Evolutionary conservation across 2,329 filamentous ascomycete genomes (phyloP).

Genomic region (Tolypocladium sp.): DNA sequence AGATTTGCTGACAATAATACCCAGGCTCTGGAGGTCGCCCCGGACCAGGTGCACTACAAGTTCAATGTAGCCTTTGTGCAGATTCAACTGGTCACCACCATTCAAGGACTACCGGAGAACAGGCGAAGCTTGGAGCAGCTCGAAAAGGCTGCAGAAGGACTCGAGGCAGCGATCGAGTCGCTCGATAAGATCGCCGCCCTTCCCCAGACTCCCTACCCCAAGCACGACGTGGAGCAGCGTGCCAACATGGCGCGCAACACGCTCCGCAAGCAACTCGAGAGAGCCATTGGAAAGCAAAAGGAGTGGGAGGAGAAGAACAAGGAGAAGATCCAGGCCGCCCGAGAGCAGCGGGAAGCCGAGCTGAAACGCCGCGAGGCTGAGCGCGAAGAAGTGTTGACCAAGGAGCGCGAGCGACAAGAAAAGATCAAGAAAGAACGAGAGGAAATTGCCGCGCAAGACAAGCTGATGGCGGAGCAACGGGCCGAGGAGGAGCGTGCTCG

Average conservation of each 20-base stretch:
- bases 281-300: constrained; percentile 72
- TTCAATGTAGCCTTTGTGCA: constrained; percentile 99
- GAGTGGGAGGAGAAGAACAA: constrained; percentile 93
- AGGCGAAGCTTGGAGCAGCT: constrained; percentile 74
- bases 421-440: constrained; percentile 82
- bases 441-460: constrained; percentile 67
- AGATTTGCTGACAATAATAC: background rate
- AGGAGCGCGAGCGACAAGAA: constrained; percentile 63
- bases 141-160: constrained; percentile 66
- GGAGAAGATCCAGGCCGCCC: constrained; percentile 73
- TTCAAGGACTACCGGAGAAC: constrained; percentile 65
- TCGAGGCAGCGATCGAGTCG: constrained; percentile 76
- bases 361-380: constrained; percentile 69
- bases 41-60: constrained; percentile 81
- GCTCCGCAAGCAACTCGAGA: constrained; percentile 82
- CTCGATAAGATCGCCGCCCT: constrained; percentile 55
- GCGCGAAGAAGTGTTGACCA: constrained; percentile 56
- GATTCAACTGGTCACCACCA: constrained; percentile 79
- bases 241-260: constrained; percentile 97
- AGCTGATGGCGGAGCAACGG: constrained; percentile 60
- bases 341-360: constrained; percentile 72
- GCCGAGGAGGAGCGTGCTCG: constrained; percentile 22
- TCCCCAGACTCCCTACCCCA: constrained; percentile 74
- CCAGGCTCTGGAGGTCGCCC: constrained; percentile 65
- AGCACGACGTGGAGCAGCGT: constrained; percentile 83